These are phyloP conservation scores for Saprolegnia parasitica DNA, from an alignment of 352 stramenopile species.

Conservation along the genomic window DNA sequence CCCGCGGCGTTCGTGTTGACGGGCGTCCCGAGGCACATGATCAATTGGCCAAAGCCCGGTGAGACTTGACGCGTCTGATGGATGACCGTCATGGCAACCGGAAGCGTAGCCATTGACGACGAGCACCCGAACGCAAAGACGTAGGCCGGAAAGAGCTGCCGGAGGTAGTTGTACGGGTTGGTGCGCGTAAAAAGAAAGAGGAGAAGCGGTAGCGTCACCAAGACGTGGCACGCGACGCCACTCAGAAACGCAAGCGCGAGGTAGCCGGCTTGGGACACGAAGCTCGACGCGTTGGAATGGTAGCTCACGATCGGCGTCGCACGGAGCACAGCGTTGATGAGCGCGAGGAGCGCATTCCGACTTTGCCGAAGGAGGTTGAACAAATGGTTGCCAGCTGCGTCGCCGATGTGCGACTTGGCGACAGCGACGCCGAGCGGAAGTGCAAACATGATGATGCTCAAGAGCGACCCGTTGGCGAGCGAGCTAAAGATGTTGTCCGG, in stretches of 20 bases:
- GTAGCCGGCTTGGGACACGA: slow-evolving; percentile 42
- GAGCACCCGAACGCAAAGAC: slow-evolving; percentile 64
- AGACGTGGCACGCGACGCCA: slow-evolving; percentile 54
- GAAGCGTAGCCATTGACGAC: slow-evolving; percentile 69
- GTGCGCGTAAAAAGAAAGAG: slow-evolving; percentile 49
- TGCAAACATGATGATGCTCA: slow-evolving; percentile 66
- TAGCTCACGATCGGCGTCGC: too few relatives aligned
- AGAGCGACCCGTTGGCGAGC: slow-evolving; percentile 44
- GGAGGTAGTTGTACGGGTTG: slow-evolving; percentile 72
- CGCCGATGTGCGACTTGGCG: slow-evolving; percentile 12
- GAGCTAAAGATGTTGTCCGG: slow-evolving; percentile 56
- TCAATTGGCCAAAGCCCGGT: slow-evolving; percentile 33
- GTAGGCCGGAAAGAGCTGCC: slow-evolving; percentile 60
- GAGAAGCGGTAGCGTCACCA: slow-evolving; percentile 52
- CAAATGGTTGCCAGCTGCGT: slow-evolving; percentile 27
- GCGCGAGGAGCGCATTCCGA: slow-evolving; percentile 42
- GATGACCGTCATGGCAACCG: slow-evolving; percentile 57
- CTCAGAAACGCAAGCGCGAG: slow-evolving; percentile 36
- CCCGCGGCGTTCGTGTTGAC: slow-evolving; percentile 38
- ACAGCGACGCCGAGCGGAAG: slow-evolving; percentile 45
- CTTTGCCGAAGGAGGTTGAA: slow-evolving; percentile 35
- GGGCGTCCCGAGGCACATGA: slow-evolving; percentile 38
- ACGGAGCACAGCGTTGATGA: slow-evolving; percentile 43
- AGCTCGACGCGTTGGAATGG: not conserved
- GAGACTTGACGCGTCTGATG: slow-evolving; percentile 33